A percentile compares a stretch with the other conserved stretches of the same genome.
Evolutionary conservation across 73 alveolate genomes (phyloP).

Genomic region (Paramecium sexaurelia): DNA sequence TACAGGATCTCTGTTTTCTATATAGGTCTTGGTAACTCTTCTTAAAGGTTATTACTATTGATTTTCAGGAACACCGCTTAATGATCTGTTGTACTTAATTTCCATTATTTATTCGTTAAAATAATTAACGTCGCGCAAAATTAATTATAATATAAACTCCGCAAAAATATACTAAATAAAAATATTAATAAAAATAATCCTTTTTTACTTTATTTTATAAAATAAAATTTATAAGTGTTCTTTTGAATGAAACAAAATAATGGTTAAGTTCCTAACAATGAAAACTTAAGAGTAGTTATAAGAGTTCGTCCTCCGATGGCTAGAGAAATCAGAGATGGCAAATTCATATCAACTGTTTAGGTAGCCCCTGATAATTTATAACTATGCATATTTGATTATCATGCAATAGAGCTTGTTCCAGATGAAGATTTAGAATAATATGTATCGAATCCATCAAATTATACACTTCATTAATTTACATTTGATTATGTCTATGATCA

Average conservation of each 20-base stretch:
- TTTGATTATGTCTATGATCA: slow-evolving; percentile 86
- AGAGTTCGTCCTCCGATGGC: slow-evolving; percentile 89
- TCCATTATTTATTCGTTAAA: slow-evolving; percentile 34
- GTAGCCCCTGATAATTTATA: slow-evolving; percentile 77
- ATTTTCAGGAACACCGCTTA: slow-evolving; percentile 51
- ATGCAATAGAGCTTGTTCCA: slow-evolving; percentile 77
- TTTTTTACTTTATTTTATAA: background rate
- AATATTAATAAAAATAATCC: background rate
- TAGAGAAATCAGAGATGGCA: slow-evolving; percentile 76
- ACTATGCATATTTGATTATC: slow-evolving; percentile 81
- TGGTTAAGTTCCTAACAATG: slow-evolving; percentile 40
- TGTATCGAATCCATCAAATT: slow-evolving; percentile 39
- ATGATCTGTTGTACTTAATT: slow-evolving; percentile 13
- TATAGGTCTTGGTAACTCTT: slow-evolving; percentile 1
- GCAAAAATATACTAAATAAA: background rate
- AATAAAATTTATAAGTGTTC: background rate
- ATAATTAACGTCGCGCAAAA: slow-evolving; percentile 52
- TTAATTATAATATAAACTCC: background rate
- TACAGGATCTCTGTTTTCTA: slow-evolving; percentile 17
- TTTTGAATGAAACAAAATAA: background rate
- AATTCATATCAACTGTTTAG: slow-evolving; percentile 80
- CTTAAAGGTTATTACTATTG: background rate
- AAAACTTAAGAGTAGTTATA: slow-evolving; percentile 81
- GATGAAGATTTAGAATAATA: slow-evolving; percentile 74
- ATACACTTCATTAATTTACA: slow-evolving; percentile 79